Conservation (phyloP, 441 rosid species). For the Melastoma candidum region DNA sequence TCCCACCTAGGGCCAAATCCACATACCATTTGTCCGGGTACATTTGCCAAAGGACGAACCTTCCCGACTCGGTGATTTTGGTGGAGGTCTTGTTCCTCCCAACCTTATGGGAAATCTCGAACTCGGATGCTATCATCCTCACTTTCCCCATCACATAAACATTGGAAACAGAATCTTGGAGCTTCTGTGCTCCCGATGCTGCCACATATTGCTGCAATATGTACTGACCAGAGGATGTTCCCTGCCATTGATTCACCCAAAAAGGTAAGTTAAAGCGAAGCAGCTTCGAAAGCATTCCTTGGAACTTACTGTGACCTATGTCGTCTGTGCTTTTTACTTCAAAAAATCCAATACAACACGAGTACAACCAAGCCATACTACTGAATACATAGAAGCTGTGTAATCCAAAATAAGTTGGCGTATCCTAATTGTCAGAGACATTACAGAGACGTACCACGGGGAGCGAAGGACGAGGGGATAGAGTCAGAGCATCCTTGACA, state of each 20-base stretch:
- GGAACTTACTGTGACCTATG: too few relatives aligned
- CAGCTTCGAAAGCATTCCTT: too few relatives aligned
- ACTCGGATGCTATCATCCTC: constrained; percentile 47
- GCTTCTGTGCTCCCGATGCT: constrained; percentile 60
- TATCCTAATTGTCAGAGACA: too few relatives aligned
- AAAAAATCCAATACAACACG: too few relatives aligned
- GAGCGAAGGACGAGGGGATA: too few relatives aligned
- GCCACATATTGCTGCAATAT: constrained; percentile 90
- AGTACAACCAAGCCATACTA: too few relatives aligned
- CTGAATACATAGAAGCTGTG: too few relatives aligned
- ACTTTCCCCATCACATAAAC: constrained; percentile 78
- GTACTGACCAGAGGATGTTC: constrained; percentile 64
- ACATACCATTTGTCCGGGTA: constrained; percentile 87
- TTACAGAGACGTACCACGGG: too few relatives aligned
- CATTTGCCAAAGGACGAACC: constrained; percentile 95
- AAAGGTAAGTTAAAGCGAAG: too few relatives aligned
- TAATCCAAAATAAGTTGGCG: too few relatives aligned
- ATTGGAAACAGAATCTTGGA: constrained; percentile 40
- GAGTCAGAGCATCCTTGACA: too few relatives aligned
- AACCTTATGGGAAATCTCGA: constrained; percentile 63
- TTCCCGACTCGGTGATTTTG: constrained; percentile 46
- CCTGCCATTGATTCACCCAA: constrained; percentile 22
- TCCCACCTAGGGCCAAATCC: constrained; percentile 57
- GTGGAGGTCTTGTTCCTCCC: constrained; percentile 32
- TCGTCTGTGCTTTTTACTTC: too few relatives aligned